These are phyloP conservation scores for Ganoderma leucocontextum DNA, from an alignment of 1,284 basidiomycete genomes.

Conservation along the genomic window DNA sequence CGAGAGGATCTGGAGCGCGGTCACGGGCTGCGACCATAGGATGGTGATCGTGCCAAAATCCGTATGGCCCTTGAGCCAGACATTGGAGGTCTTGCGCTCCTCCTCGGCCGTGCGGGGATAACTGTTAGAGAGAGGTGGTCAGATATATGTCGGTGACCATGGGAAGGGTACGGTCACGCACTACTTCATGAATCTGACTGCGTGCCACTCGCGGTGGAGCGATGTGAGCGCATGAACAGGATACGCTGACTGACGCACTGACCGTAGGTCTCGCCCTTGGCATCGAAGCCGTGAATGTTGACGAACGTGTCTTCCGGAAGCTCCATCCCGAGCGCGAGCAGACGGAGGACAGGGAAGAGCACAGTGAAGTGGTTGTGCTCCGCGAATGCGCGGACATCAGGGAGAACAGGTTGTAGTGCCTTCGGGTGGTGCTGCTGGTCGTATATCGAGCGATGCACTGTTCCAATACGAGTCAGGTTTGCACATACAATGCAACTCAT, in stretches of 20 bases:
- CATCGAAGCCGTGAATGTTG: conserved; percentile 41
- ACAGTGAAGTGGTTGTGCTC: conserved; percentile 59
- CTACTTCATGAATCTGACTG: conserved; percentile 69
- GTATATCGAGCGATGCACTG: conserved; percentile 56
- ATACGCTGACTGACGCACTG: conserved; percentile 1
- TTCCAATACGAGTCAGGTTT: neutral
- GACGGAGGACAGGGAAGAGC: conserved; percentile 55
- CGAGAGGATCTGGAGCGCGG: conserved; percentile 55
- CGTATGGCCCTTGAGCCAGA: conserved; percentile 58
- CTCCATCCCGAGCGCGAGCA: conserved; percentile 51
- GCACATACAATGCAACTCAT: neutral
- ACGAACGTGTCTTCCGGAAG: conserved; percentile 48
- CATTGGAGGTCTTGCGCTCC: conserved; percentile 59
- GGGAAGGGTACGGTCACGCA: conserved; percentile 28
- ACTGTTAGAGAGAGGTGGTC: conserved; percentile 34
- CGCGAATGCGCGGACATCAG: conserved; percentile 63
- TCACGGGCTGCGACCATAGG: conserved; percentile 67
- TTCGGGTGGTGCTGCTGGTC: conserved; percentile 55
- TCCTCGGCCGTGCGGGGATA: conserved; percentile 60
- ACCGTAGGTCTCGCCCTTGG: conserved; percentile 44
- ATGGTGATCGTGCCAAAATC: conserved; percentile 68
- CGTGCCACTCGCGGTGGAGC: neutral
- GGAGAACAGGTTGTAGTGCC: conserved; percentile 57
- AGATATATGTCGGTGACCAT: neutral
- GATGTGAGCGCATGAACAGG: conserved; percentile 12